Evolutionary conservation across 345 rosid genomes (phyloP).

Genomic region (Raphanus raphanistrum): DNA sequence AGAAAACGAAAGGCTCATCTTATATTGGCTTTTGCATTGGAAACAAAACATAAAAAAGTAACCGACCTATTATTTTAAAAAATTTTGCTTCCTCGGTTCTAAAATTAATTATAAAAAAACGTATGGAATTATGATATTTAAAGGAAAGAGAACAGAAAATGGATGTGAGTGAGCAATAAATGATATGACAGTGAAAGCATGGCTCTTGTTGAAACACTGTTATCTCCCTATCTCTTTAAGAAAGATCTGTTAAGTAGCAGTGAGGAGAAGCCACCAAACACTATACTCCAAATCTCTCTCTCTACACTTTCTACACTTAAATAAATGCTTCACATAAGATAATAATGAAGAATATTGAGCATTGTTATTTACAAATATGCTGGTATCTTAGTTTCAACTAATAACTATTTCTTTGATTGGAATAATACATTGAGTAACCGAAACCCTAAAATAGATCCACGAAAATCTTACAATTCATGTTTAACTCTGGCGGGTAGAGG

Average conservation of each 20-base stretch:
- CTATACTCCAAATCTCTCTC: slow-evolving; percentile 38
- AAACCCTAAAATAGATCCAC: slow-evolving; percentile 16
- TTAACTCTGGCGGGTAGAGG: background rate
- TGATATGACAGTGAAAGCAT: slow-evolving; percentile 44
- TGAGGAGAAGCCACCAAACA: slow-evolving; percentile 45
- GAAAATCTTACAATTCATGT: background rate
- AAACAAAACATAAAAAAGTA: slow-evolving; percentile 28
- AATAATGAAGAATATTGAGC: background rate
- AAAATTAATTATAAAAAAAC: background rate
- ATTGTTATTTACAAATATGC: background rate
- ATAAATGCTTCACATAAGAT: slow-evolving; percentile 27
- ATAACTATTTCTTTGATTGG: background rate
- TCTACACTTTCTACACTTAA: slow-evolving; percentile 21
- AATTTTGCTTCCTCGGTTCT: background rate
- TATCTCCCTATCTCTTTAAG: slow-evolving; percentile 40
- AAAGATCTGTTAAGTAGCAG: slow-evolving; percentile 43
- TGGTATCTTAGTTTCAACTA: background rate
- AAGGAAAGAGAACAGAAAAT: slow-evolving; percentile 3
- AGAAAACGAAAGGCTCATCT: slow-evolving; percentile 25
- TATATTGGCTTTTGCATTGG: slow-evolving; percentile 27
- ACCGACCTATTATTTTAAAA: background rate
- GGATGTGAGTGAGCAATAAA: slow-evolving; percentile 31
- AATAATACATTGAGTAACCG: background rate
- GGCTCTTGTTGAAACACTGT: slow-evolving; percentile 45
- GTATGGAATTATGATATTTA: background rate